Evolutionary conservation across 1,284 basidiomycete genomes (phyloP), one percentile per base, ranked within the genome.

Genomic region (Cutaneotrichosporon mucoides): DNA sequence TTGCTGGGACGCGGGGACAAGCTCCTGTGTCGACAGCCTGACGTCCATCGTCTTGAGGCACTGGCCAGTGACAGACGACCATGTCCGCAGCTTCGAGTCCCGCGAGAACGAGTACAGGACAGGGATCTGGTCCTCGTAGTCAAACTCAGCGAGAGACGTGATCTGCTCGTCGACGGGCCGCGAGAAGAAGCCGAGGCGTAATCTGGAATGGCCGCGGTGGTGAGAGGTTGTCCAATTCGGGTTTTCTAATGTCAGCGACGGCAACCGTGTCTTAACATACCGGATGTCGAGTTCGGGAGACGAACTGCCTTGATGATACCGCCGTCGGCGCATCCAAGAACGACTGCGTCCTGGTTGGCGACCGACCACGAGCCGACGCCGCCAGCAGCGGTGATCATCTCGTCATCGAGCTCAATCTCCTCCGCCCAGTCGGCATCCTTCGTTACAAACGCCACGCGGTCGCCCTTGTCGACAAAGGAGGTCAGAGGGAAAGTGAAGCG

Each of bases 41-140:
- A 79, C 67, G 48, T 80, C 78, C 54, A 76, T 58, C 1, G 76
- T 70, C 52, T 71, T 72, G 24, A 79, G 64, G 56, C 73, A 75
- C 2, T 66, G 50, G 5, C 79, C 79, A 0, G 69, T 72, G 1
- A 67, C 64, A 7, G 64, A 41, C 35, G 71, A 71, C 92, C 92
- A 97, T 45, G 89, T 82, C 51, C 91, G 84, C 47, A 96, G 80
- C 56, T 87, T 88, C 57, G 88, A 84, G 79, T 96, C 92, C 58
- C 91, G 82, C n/a, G 92, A 92, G 51, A 96, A 82, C 1, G 91
- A 88, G 84, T 90, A 94, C 16, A 88, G 78, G 62, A 88, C 82
- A 10, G 82, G 83, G 59, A 87, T 81, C 68, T 89, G 85, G 34
- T 70, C 68, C 2, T 63, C 59, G 13, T 65, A 61, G 4, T 63